phyloP scores from a whole-genome alignment of 2,329 filamentous ascomycete species.

The Penicillium sp. region DNA sequence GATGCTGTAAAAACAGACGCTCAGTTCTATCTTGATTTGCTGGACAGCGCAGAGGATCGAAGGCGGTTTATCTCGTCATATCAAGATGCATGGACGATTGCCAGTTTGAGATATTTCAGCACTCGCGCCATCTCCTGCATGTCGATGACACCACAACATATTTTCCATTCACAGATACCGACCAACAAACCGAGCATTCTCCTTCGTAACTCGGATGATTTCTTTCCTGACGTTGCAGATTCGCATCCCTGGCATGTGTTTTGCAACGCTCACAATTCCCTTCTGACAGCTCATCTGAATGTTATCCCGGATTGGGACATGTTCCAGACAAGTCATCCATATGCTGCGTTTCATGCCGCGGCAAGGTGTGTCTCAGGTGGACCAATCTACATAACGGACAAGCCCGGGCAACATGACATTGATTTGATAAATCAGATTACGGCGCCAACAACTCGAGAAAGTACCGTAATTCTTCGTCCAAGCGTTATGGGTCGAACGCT shows the following conservation, averaged over 20 bases:
- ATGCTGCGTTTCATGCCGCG: slow-evolving; percentile 81
- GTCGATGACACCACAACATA: slow-evolving; percentile 80
- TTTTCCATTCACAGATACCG: slow-evolving; percentile 80
- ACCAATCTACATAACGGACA: slow-evolving; percentile 91
- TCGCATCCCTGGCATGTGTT: slow-evolving; percentile 96
- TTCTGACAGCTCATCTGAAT: slow-evolving; percentile 81
- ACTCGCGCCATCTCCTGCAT: slow-evolving; percentile 85
- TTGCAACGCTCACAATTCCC: slow-evolving; percentile 82
- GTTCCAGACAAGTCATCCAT: slow-evolving; percentile 66
- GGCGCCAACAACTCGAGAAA: slow-evolving; percentile 65
- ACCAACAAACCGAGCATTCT: slow-evolving; percentile 69
- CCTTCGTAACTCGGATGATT: slow-evolving; percentile 82
- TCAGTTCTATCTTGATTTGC: slow-evolving; percentile 81
- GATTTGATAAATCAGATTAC: slow-evolving; percentile 76
- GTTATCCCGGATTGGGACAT: slow-evolving; percentile 80
- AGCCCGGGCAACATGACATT: slow-evolving; percentile 75
- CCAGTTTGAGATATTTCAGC: slow-evolving; percentile 72
- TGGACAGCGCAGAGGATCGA: slow-evolving; percentile 65
- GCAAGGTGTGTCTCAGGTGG: slow-evolving; percentile 86
- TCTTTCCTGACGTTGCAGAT: slow-evolving; percentile 75
- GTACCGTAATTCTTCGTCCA: slow-evolving; percentile 77
- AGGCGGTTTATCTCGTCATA: slow-evolving; percentile 69
- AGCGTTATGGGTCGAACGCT: slow-evolving; percentile 68
- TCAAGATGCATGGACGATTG: slow-evolving; percentile 79
- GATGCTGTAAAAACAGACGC: slow-evolving; percentile 91